phyloP scores from a whole-genome alignment of 352 stramenopile genomes.

The Phytophthora fragariae region DNA sequence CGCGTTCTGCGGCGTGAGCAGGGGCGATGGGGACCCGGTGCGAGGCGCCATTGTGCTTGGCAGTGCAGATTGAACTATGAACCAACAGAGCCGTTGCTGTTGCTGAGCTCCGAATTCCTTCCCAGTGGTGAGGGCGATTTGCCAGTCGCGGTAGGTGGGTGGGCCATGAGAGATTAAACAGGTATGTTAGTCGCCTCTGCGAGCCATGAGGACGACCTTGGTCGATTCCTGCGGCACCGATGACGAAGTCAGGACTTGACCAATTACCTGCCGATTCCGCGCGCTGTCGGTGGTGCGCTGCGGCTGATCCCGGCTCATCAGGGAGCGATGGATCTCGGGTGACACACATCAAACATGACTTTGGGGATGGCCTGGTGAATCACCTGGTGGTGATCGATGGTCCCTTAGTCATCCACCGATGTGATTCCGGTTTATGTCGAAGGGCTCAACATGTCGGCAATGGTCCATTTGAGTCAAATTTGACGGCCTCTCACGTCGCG shows the following conservation, averaged over 20 bases:
- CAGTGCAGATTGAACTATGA: constrained; percentile 22
- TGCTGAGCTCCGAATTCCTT: constrained; percentile 12
- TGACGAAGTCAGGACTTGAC: constrained; percentile 4
- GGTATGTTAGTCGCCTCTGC: constrained; percentile 8
- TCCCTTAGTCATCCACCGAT: constrained; percentile 6
- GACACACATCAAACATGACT: constrained; percentile 25
- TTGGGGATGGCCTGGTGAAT: constrained; percentile 10
- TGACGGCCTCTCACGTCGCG: constrained; percentile 16
- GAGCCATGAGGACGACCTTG: not conserved
- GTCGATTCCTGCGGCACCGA: not conserved
- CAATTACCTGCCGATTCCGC: constrained; percentile 16
- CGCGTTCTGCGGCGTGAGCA: constrained; percentile 16
- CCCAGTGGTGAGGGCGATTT: not conserved
- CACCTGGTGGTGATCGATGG: constrained; percentile 1
- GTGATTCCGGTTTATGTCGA: not conserved
- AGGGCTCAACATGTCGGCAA: constrained; percentile 16
- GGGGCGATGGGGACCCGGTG: constrained; percentile 19
- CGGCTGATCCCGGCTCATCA: not conserved
- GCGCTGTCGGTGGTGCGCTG: not conserved
- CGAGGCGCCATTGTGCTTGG: constrained; percentile 23
- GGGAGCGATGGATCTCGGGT: not conserved
- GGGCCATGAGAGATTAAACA: constrained; percentile 10
- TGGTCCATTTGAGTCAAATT: constrained; percentile 18
- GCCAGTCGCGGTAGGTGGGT: not conserved
- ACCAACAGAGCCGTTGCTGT: not conserved